Base-by-base conservation (phyloP, 768 basidiomycete genomes). In the Dentipellis fragilis region DNA sequence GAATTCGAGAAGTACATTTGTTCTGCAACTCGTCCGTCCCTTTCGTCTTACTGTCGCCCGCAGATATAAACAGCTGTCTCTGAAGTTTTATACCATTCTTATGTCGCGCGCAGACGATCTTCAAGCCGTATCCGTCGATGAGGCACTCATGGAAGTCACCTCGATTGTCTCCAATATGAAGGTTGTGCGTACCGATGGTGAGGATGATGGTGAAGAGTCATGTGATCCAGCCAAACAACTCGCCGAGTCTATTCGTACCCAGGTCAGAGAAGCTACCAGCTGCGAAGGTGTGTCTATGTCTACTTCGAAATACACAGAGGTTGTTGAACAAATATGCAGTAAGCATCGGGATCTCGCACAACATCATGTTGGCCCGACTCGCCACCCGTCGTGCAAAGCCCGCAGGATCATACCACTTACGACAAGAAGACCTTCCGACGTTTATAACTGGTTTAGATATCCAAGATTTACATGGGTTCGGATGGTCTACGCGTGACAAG, bases 101-200 rank as follows among this genome's bases (percentile, higher is more conserved):
- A 89, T 97, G 84, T 73, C 79, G 0, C 83, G 88, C 64, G 90
- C 92, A 21, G 91, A 96, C 63, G 91, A 93, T 61, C 74, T 98
- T 2, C 86, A 97, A 70, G 93, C 94, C 1, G 94, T 97, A 14
- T 95, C 93, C 1, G 89, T 98, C 5, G 96, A 99, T 58, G 96
- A 99, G 67, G 95, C 93, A 0, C 77, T 97, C 21, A 83, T 98
- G 57, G 94, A 97, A 56, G 90, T 94, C 14, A 85, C 89, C 0
- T 76, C 71, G 4, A 73, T 76, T 0, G 77, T 89, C 40, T 73
- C 71, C 11, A 75, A 69, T 40, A 66, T 68, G 57, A 59, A 60
- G 7, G 50, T 59, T 9, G 47, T 57, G 34, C 58, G 49, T 48
- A 53, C 58, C 1, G 60, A 59, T 40, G 56, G 64, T 72, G 57